phyloP scores from a whole-genome alignment of 495 filamentous ascomycete genomes.

The Achaetomiella virescens region DNA sequence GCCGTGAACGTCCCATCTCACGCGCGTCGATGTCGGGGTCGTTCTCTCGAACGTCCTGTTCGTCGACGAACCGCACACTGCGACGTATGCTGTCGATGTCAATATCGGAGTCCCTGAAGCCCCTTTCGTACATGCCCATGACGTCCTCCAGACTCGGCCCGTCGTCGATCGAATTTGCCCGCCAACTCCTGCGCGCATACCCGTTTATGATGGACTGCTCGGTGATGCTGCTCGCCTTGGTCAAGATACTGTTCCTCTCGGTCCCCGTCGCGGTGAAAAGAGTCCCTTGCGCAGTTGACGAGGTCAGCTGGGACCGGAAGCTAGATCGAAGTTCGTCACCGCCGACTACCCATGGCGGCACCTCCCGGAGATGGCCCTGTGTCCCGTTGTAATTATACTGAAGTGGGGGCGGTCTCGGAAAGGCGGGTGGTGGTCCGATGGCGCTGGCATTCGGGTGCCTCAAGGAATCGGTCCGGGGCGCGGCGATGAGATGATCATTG shows the following conservation, averaged over 20 bases:
- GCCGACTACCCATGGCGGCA: slow-evolving; percentile 34
- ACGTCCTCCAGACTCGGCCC: slow-evolving; percentile 86
- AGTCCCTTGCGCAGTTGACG: slow-evolving; percentile 62
- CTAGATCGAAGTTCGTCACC: slow-evolving; percentile 60
- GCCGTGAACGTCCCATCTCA: slow-evolving; percentile 20
- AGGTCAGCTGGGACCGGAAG: slow-evolving; percentile 59
- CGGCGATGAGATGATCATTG: slow-evolving; percentile 21
- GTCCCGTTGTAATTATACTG: slow-evolving; percentile 12
- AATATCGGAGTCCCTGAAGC: slow-evolving; percentile 58
- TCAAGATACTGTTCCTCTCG: slow-evolving; percentile 74
- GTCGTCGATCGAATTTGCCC: slow-evolving; percentile 51
- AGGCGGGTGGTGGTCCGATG: slow-evolving; percentile 11
- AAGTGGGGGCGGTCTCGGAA: slow-evolving; percentile 14
- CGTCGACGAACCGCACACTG: slow-evolving; percentile 28
- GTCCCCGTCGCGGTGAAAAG: slow-evolving; percentile 71
- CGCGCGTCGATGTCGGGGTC: slow-evolving; percentile 20
- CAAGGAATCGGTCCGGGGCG: slow-evolving; percentile 17
- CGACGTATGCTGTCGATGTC: slow-evolving; percentile 33
- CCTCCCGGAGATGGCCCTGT: slow-evolving; percentile 30
- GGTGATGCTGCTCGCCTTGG: slow-evolving; percentile 70
- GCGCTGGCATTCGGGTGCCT: slow-evolving; percentile 20
- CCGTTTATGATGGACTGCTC: slow-evolving; percentile 43
- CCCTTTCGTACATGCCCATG: slow-evolving; percentile 86
- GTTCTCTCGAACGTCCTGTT: slow-evolving; percentile 30
- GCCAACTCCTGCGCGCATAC: slow-evolving; percentile 44